These are phyloP conservation scores for Mangifera indica DNA, from an alignment of 345 rosid genomes.

Conservation along the genomic window DNA sequence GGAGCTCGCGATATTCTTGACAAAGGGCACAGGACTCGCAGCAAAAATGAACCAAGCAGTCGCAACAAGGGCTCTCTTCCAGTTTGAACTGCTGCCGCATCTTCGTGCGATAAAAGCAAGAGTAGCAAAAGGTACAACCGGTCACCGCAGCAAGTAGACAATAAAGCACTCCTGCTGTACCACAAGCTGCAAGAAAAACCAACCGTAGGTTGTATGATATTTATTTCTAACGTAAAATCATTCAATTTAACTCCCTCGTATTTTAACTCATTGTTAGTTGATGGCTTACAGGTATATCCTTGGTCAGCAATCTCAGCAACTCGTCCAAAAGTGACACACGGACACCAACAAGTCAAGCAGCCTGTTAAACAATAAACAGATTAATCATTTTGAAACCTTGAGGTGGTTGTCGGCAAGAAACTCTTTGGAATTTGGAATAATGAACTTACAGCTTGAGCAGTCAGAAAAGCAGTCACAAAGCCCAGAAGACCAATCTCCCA, in stretches of 20 bases:
- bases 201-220: too few relatives aligned
- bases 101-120: slow-evolving; percentile 26
- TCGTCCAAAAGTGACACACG: slow-evolving; percentile 28
- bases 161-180: too few relatives aligned
- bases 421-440: too few relatives aligned
- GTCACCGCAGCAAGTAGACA: background rate
- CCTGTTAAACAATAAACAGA: slow-evolving; percentile 9
- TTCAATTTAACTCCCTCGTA: too few relatives aligned
- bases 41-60: too few relatives aligned
- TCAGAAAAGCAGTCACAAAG: slow-evolving; percentile 18
- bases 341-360: slow-evolving; percentile 30
- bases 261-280: too few relatives aligned
- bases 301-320: slow-evolving; percentile 18
- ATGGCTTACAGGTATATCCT: slow-evolving; percentile 12
- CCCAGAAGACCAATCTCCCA: slow-evolving; percentile 14
- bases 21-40: slow-evolving; percentile 34
- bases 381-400: background rate
- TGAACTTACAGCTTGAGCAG: slow-evolving; percentile 4
- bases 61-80: slow-evolving; percentile 20
- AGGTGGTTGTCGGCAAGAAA: too few relatives aligned
- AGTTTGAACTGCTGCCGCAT: slow-evolving; percentile 36
- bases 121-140: too few relatives aligned
- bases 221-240: too few relatives aligned
- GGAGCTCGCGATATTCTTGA: slow-evolving; percentile 46
- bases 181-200: too few relatives aligned